Percentiles rank a stretch among this genome's conserved stretches.
These are phyloP conservation scores for Afroboletus lepidellus DNA, from an alignment of 1,284 basidiomycete genomes.

Conservation along the genomic window DNA sequence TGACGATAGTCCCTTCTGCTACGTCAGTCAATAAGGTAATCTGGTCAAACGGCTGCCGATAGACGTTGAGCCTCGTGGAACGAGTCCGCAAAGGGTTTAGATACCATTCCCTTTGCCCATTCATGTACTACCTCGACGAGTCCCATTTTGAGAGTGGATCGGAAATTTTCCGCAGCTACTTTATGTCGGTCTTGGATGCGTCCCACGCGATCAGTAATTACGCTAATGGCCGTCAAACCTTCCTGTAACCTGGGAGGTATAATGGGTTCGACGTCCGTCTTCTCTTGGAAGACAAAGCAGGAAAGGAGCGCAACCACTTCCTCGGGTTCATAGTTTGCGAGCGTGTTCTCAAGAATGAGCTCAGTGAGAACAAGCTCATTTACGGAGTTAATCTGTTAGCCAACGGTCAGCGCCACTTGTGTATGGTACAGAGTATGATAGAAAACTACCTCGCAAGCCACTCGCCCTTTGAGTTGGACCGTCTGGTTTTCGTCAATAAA, in stretches of 20 bases:
- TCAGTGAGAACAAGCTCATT: slow-evolving; percentile 96
- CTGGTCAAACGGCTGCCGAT: slow-evolving; percentile 84
- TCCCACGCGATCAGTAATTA: slow-evolving; percentile 83
- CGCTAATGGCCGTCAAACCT: slow-evolving; percentile 77
- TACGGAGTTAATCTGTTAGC: slow-evolving; percentile 87
- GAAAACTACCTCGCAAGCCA: slow-evolving; percentile 85
- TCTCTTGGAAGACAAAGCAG: slow-evolving; percentile 97
- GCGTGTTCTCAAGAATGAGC: slow-evolving; percentile 92
- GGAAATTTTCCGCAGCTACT: slow-evolving; percentile 77
- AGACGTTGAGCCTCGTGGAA: not conserved
- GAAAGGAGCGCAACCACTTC: slow-evolving; percentile 98
- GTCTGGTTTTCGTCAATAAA: slow-evolving; percentile 95
- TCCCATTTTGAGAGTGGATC: slow-evolving; percentile 80
- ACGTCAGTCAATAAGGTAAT: slow-evolving; percentile 94
- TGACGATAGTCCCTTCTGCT: slow-evolving; percentile 95
- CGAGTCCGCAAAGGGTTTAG: slow-evolving; percentile 21
- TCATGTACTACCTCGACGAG: slow-evolving; percentile 96
- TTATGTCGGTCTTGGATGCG: slow-evolving; percentile 77
- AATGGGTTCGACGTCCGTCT: slow-evolving; percentile 84
- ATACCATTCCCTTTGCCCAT: slow-evolving; percentile 97
- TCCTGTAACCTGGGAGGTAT: slow-evolving; percentile 76
- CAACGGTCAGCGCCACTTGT: slow-evolving; percentile 74
- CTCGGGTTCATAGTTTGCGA: slow-evolving; percentile 88
- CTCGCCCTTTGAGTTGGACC: slow-evolving; percentile 93
- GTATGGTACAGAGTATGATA: not conserved